Percentiles rank a stretch among this genome's conserved stretches.
Conservation (phyloP, 2,329 filamentous ascomycete genomes). For the Epichloe uncinata region DNA sequence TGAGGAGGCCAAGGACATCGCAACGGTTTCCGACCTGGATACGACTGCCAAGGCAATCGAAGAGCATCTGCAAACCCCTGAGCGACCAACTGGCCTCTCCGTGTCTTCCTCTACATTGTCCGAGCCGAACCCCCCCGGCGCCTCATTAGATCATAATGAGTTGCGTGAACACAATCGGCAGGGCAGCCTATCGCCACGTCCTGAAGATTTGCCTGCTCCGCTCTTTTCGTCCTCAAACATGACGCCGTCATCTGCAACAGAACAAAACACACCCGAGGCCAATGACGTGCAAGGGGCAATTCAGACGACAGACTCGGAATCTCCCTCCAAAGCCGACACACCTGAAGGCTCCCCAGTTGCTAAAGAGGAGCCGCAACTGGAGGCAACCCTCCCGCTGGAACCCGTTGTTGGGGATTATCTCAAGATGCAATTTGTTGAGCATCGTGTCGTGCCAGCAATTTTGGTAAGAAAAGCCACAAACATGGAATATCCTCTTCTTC, state of each 20-base stretch:
- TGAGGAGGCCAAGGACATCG: neutral
- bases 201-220: conserved; percentile 56
- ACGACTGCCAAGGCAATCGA: neutral
- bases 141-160: conserved; percentile 6
- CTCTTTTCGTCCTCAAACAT: conserved; percentile 26
- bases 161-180: conserved; percentile 6
- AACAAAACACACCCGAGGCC: neutral
- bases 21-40: neutral
- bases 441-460: conserved; percentile 89
- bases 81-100: neutral
- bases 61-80: neutral
- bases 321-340: neutral
- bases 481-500: neutral
- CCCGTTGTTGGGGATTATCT: conserved; percentile 89
- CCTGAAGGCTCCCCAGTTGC: conserved; percentile 2
- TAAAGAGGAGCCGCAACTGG: conserved; percentile 8
- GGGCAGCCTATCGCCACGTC: conserved; percentile 35
- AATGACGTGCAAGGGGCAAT: conserved; percentile 3
- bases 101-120: neutral
- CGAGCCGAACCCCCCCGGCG: conserved; percentile 8
- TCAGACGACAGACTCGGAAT: neutral
- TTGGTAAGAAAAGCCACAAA: conserved; percentile 48
- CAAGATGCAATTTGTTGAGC: conserved; percentile 92
- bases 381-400: conserved; percentile 17
- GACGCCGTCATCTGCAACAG: neutral